Evolutionary conservation across 495 filamentous ascomycete species (phyloP), one percentile per base, ranked within the genome.

Genomic region (Aspergillus haitiensis): DNA sequence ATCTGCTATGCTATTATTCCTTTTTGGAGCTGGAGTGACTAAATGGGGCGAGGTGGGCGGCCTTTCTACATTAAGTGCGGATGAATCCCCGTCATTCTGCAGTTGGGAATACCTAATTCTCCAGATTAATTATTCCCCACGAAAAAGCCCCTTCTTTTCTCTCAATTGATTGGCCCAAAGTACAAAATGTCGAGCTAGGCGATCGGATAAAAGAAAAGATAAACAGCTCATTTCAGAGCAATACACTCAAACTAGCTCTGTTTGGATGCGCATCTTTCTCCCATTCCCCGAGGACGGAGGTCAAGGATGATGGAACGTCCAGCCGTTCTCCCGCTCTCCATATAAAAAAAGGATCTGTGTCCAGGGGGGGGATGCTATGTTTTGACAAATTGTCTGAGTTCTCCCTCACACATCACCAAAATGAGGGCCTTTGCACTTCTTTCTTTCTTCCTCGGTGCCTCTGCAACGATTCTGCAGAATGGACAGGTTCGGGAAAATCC

Each of bases 381-480:
- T 21, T 16, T 47, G 2, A 15, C 6, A 18, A 21, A 47, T 47
- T 47, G 44, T 21, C 16, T 47, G 15, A 47, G 12, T 47, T 18
- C n/a, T 7, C 15, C 16, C 44, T n/a, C 9, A 21, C 27, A 7
- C 27, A 6, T 21, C 5, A 16, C 16, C 15, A 47, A 47, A 9
- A 47, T 47, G 44, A 15, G n/a, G 15, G n/a, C 58, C 44, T 47
- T 42, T 13, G 9, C n/a, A 9, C 13, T 59, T 1, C 54, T 70
- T 3, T 42, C 52, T 2, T 68, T 61, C 62, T 58, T 61, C 0
- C 35, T 61, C 16, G 56, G 47, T 34, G 64, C 60, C 21, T 54
- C 64, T 11, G 69, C 71, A 5, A 85, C 81, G 5, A 88, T 88
- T 64, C 71, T 87, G n/a, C 78, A 88, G 56, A 88, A 88, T 69